Evolutionary conservation across 495 filamentous ascomycete genomes (phyloP).

Genomic region (Penicillium goetzii): DNA sequence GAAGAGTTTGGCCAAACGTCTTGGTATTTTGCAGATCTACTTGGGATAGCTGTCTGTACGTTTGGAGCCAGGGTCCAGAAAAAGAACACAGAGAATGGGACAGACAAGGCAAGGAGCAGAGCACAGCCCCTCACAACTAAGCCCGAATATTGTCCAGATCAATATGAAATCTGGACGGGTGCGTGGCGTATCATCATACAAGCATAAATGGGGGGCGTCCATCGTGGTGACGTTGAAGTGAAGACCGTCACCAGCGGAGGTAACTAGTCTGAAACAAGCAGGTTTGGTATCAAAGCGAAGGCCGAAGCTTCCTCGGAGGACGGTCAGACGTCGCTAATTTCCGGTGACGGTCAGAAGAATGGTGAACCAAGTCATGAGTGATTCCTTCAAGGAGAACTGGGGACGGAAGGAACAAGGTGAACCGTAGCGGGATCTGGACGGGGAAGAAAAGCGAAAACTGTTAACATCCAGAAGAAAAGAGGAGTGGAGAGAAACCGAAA

Average conservation of each 20-base stretch:
- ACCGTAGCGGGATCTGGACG: conserved; percentile 28
- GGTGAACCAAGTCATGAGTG: conserved; percentile 7
- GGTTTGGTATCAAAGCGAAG: conserved; percentile 8
- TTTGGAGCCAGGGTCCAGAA: conserved; percentile 1
- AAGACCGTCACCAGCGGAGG: background rate
- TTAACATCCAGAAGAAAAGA: conserved; percentile 22
- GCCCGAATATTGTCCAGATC: conserved; percentile 19
- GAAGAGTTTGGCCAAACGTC: background rate
- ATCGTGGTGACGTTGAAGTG: conserved; percentile 8
- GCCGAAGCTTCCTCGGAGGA: background rate
- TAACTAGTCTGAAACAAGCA: background rate
- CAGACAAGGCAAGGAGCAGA: conserved; percentile 5
- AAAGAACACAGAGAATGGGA: background rate
- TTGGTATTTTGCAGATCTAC: conserved; percentile 17
- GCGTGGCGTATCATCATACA: conserved; percentile 33
- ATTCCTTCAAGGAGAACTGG: conserved; percentile 27
- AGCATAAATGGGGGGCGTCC: conserved; percentile 28
- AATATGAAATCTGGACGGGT: conserved; percentile 12
- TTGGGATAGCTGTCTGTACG: conserved; percentile 15
- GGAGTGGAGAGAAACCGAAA: background rate
- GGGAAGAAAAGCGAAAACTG: conserved; percentile 6
- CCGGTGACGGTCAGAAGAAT: conserved; percentile 8
- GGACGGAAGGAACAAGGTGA: conserved; percentile 28
- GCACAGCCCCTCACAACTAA: conserved; percentile 12
- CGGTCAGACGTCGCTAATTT: conserved; percentile 1